phyloP scores from a whole-genome alignment of 345 rosid species.

The Hirschfeldia incana region DNA sequence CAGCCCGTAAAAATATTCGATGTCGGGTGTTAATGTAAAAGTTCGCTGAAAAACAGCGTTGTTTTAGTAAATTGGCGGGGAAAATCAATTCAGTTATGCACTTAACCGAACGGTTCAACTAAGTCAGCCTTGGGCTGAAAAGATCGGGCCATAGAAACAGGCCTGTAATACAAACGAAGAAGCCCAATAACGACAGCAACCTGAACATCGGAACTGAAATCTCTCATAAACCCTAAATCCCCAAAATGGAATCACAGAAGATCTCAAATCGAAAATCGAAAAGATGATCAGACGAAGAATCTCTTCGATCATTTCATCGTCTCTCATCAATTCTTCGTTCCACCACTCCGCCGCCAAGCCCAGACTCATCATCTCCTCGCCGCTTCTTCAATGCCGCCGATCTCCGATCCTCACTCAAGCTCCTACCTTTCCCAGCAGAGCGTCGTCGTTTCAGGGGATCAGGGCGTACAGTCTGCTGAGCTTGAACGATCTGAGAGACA shows the following conservation, averaged over 20 bases:
- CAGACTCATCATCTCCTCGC: conserved; percentile 26
- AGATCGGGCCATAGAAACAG: background rate
- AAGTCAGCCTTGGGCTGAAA: background rate
- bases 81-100: background rate
- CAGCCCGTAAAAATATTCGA: background rate
- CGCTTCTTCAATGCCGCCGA: conserved; percentile 23
- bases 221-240: conserved; percentile 42
- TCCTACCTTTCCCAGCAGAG: conserved; percentile 20
- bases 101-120: conserved; percentile 6
- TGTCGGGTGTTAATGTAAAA: background rate
- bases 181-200: background rate
- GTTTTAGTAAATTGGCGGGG: background rate
- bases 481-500: conserved; percentile 86
- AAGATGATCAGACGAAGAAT: conserved; percentile 59
- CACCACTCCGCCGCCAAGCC: conserved; percentile 24
- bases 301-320: conserved; percentile 47
- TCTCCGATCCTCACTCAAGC: conserved; percentile 26
- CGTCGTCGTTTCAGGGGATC: conserved; percentile 41
- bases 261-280: conserved; percentile 16
- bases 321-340: conserved; percentile 33
- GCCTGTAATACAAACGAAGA: background rate
- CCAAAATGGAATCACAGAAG: conserved; percentile 13
- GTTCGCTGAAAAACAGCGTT: conserved; percentile 2
- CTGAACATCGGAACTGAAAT: conserved; percentile 13
- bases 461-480: conserved; percentile 70